Percentiles rank a stretch among this genome's conserved stretches.
Evolutionary conservation across 768 basidiomycete genomes (phyloP).

Genomic region (Pholiota microspora): DNA sequence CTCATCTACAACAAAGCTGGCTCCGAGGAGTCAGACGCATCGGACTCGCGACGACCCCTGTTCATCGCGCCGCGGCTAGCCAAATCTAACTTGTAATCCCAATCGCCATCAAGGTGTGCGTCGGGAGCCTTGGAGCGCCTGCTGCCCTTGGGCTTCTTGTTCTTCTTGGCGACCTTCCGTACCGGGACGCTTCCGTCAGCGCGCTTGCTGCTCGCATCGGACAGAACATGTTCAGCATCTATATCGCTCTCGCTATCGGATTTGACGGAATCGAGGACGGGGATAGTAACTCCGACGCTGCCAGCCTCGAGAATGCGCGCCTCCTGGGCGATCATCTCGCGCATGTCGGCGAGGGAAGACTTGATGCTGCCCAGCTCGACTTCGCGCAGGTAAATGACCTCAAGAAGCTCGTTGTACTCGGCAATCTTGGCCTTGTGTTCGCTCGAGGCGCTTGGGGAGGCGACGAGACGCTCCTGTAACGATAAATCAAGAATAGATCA

Average conservation of each 20-base stretch:
- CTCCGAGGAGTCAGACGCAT: constrained; percentile 12
- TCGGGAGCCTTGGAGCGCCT: constrained; percentile 24
- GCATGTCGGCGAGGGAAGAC: constrained; percentile 29
- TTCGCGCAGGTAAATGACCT: constrained; percentile 33
- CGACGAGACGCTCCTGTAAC: constrained; percentile 28
- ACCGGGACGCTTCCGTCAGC: constrained; percentile 9
- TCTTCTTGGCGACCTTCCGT: constrained; percentile 19
- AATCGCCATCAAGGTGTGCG: constrained; percentile 21
- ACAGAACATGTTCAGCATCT: constrained; percentile 19
- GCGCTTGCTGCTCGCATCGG: constrained; percentile 17
- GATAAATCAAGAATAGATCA: background rate
- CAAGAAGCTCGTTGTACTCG: constrained; percentile 32
- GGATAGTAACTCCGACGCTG: constrained; percentile 9
- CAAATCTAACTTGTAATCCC: constrained; percentile 25
- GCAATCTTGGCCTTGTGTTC: constrained; percentile 30
- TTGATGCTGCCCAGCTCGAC: constrained; percentile 31
- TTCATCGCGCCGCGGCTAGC: constrained; percentile 14
- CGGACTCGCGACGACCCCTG: constrained; percentile 16
- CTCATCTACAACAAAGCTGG: background rate
- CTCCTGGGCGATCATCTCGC: constrained; percentile 30
- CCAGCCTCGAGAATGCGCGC: constrained; percentile 16
- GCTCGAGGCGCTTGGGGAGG: constrained; percentile 19
- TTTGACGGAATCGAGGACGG: constrained; percentile 2
- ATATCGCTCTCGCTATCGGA: constrained; percentile 21
- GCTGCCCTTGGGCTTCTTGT: constrained; percentile 23